These are phyloP conservation scores for Rhinocladiella mackenziei DNA, from an alignment of 2,329 filamentous ascomycete genomes.

Conservation along the genomic window DNA sequence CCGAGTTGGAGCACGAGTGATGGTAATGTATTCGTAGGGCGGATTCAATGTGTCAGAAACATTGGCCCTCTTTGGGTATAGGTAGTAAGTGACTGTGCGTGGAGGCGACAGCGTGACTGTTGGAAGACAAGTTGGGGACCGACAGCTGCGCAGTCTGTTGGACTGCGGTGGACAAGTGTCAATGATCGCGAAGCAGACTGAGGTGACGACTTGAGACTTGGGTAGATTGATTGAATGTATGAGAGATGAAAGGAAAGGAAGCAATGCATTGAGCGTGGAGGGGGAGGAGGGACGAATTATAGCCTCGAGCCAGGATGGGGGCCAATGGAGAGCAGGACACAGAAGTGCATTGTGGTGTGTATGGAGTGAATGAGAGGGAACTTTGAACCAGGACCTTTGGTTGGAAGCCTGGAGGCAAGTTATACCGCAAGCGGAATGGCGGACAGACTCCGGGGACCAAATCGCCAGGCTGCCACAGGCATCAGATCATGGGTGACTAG, in stretches of 20 bases:
- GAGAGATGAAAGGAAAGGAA: conserved; percentile 4
- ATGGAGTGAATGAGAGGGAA: conserved; percentile 10
- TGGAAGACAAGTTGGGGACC: background rate
- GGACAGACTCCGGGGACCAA: conserved; percentile 11
- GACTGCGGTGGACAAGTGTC: background rate
- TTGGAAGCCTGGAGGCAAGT: conserved; percentile 18
- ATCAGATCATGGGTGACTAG: background rate
- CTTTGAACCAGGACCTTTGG: conserved; percentile 18
- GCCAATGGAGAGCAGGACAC: conserved; percentile 21
- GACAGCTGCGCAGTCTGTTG: too few relatives aligned
- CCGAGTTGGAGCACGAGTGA: conserved; percentile 20
- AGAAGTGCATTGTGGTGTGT: conserved; percentile 6
- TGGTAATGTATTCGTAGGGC: conserved; percentile 22
- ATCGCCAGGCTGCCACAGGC: conserved; percentile 22
- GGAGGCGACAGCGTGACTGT: conserved; percentile 27
- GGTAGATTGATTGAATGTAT: conserved; percentile 5
- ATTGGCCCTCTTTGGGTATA: conserved; percentile 22
- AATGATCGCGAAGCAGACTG: conserved; percentile 3
- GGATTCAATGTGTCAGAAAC: conserved; percentile 8
- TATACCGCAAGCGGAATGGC: conserved; percentile 1
- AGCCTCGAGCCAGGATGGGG: conserved; percentile 16
- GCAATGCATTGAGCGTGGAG: conserved; percentile 7
- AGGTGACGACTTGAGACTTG: background rate
- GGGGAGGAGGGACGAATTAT: conserved; percentile 19
- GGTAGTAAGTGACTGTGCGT: conserved; percentile 27